Conservation (phyloP, 2,329 filamentous ascomycete genomes). For the Monosporascus sp. region DNA sequence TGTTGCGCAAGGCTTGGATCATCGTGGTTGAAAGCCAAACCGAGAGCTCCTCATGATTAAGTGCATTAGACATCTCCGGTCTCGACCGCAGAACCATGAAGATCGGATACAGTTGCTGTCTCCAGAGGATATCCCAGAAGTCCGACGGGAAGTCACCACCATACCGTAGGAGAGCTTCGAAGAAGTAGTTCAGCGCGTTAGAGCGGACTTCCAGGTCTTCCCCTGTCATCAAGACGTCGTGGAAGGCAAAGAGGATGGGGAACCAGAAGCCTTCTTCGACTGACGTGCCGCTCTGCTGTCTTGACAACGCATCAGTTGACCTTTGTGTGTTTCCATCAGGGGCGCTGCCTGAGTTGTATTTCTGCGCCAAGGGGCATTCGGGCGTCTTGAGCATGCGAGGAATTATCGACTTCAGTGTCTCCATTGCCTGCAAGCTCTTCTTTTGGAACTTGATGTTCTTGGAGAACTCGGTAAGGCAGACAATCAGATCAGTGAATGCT, state of each 20-base stretch:
- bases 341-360: constrained; percentile 31
- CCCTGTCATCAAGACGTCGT: constrained; percentile 98
- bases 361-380: constrained; percentile 82
- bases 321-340: constrained; percentile 33
- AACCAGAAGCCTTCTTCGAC: constrained; percentile 99
- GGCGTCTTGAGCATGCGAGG: constrained; percentile 93
- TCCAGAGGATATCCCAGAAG: constrained; percentile 98
- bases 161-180: constrained; percentile 85
- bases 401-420: constrained; percentile 88
- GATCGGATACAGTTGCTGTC: constrained; percentile 93
- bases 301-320: constrained; percentile 37
- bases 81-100: constrained; percentile 97
- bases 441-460: constrained; percentile 99
- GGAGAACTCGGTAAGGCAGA: constrained; percentile 95
- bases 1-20: constrained; percentile 96
- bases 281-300: constrained; percentile 70
- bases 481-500: constrained; percentile 91
- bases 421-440: constrained; percentile 93
- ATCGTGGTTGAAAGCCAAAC: constrained; percentile 99
- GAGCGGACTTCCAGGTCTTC: constrained; percentile 95
- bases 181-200: constrained; percentile 89
- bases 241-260: constrained; percentile 94
- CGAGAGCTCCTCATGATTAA: constrained; percentile 93
- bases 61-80: constrained; percentile 90
- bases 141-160: constrained; percentile 86